Percentiles rank a stretch among this genome's conserved stretches.
These are phyloP conservation scores for Exobasidium rhododendri DNA, from an alignment of 1,284 basidiomycete genomes.

Conservation along the genomic window DNA sequence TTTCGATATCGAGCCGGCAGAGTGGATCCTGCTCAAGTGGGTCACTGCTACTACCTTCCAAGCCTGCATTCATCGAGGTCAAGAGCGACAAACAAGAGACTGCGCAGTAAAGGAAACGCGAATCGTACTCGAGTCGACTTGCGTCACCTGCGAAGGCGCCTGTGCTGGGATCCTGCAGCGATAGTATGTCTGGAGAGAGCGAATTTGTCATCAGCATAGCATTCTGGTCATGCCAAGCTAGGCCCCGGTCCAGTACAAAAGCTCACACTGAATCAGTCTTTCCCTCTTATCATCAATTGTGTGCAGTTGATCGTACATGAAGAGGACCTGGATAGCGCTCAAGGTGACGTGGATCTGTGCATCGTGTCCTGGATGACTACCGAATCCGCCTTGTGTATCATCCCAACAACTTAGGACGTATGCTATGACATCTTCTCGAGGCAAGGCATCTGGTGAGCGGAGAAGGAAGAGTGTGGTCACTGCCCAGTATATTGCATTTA, in stretches of 20 bases:
- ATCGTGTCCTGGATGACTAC: slow-evolving; percentile 88
- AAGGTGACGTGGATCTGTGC: slow-evolving; percentile 82
- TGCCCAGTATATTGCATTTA: slow-evolving; percentile 98
- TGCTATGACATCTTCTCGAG: slow-evolving; percentile 75
- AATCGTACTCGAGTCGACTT: slow-evolving; percentile 81
- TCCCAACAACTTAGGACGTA: slow-evolving; percentile 90
- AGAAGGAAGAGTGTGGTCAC: slow-evolving; percentile 80
- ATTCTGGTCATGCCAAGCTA: not conserved
- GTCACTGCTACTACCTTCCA: not conserved
- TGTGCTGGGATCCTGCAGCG: slow-evolving; percentile 66
- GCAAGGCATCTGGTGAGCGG: slow-evolving; percentile 71
- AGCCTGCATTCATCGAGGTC: slow-evolving; percentile 26
- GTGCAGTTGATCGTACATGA: slow-evolving; percentile 77
- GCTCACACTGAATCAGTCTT: slow-evolving; percentile 72
- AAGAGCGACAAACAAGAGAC: slow-evolving; percentile 78
- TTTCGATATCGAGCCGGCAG: slow-evolving; percentile 57
- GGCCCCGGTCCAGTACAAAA: not conserved
- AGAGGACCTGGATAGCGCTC: slow-evolving; percentile 85
- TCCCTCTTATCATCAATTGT: slow-evolving; percentile 58
- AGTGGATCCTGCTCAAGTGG: slow-evolving; percentile 1
- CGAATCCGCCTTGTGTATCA: slow-evolving; percentile 68
- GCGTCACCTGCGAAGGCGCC: slow-evolving; percentile 86
- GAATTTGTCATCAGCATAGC: no score
- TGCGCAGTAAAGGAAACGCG: slow-evolving; percentile 85
- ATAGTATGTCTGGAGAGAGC: slow-evolving; percentile 67